Conservation (phyloP, 805 yeast species). For the Teunomyces cretensis region DNA sequence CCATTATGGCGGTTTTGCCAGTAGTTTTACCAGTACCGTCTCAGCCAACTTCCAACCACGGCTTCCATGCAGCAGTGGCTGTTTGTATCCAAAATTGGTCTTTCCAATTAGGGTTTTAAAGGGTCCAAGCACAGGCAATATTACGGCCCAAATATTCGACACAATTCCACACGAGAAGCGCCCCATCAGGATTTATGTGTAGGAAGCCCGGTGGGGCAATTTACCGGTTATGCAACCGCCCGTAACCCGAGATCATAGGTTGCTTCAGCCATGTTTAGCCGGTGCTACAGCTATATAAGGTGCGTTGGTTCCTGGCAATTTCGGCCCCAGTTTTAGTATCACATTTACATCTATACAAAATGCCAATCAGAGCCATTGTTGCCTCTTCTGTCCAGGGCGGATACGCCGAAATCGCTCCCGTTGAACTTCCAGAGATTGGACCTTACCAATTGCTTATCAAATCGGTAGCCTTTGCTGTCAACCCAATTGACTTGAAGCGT, state of each 20-base stretch:
- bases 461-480: slow-evolving; percentile 54
- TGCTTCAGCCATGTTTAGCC: not conserved
- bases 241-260: not conserved
- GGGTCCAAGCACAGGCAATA: not conserved
- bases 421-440: slow-evolving; percentile 33
- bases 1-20: too few species aligned
- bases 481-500: slow-evolving; percentile 75
- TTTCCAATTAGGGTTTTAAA: not conserved
- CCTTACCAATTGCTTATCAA: slow-evolving; percentile 43
- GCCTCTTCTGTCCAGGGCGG: slow-evolving; percentile 5
- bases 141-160: not conserved
- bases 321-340: not conserved
- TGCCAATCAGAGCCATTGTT: slow-evolving; percentile 4
- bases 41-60: too few species aligned
- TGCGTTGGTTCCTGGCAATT: not conserved
- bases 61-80: not conserved
- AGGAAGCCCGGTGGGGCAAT: not conserved
- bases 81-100: not conserved
- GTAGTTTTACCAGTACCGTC: too few species aligned
- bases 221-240: not conserved
- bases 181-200: not conserved
- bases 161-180: not conserved
- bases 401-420: slow-evolving; percentile 19
- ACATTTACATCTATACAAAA: not conserved
- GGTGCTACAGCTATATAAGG: not conserved